Evolutionary conservation across 78 protist genomes (phyloP), one percentile per base, ranked within the genome.

Genomic region (Salpingoeca rosetta): DNA sequence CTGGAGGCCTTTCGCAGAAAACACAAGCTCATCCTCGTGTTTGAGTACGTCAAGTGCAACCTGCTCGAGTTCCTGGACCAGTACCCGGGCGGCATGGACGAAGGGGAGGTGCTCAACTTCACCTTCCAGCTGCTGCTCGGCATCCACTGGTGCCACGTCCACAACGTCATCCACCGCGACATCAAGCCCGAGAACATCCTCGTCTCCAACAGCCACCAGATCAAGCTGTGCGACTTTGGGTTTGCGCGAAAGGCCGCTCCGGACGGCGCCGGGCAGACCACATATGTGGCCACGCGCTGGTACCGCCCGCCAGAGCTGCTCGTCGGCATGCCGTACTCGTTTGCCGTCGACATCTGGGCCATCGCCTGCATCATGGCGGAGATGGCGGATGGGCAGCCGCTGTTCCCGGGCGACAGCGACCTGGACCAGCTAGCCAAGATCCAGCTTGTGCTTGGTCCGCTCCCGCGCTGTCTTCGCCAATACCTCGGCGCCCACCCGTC

Each of bases 231-330:
- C 31, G 99, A 97, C 89, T 96, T 98, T 81, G 99, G 99, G 2
- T 91, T 97, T 22, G 98, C 98, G 1, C 80, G 95, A 3, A 96
- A 93, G 80, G 92, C 95, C 44, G 94, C 25, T 90, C 98, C 3
- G 83, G 92, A 12, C 97, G 98, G 43, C 99, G 98, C 11, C 93
- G 84, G 78, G 36, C 85, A 82, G 86, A 95, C 99, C 0, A 97
- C 94, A 38, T 98, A 98, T 41, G 98, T 98, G 25, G 93, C 98
- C 0, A 98, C 99, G 0, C 84, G 99, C 11, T 98, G 99, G 99
- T 98, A 98, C 86, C 65, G 99, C 25, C 98, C 99, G 24, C 99
- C 99, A 0, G 98, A 96, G 80, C 93, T 98, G 2, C 92, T 98
- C n/a, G 91, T 98, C 39, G 89, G 95, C 37, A 7, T 84, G 40